Evolutionary conservation across 148 eudicot genomes (phyloP).

Genomic region (Rhododendron mucronatum): DNA sequence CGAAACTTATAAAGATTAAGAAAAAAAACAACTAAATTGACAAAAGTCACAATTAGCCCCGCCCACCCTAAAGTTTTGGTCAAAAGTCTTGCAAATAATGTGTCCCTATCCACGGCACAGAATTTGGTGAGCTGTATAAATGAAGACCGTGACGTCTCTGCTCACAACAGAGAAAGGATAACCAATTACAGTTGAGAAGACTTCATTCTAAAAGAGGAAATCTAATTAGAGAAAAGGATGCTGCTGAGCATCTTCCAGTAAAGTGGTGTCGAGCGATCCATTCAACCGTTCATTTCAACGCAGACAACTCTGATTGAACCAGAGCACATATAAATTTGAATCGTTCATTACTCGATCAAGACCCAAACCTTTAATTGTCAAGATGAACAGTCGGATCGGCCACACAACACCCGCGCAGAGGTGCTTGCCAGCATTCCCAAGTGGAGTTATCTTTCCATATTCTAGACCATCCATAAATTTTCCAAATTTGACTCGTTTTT

Average conservation of each 20-base stretch:
- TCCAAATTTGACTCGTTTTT: background rate
- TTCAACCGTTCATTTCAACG: accelerated
- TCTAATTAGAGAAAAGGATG: background rate
- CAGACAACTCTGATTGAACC: accelerated
- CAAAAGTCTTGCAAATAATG: background rate
- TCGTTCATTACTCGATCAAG: no score
- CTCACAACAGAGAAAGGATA: background rate
- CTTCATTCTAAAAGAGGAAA: background rate
- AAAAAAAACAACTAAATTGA: no score
- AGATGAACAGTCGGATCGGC: no score
- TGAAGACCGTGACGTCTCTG: background rate
- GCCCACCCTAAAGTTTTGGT: background rate
- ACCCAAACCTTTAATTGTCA: no score
- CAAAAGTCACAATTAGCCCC: no score
- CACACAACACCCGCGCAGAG: no score
- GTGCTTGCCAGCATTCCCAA: no score
- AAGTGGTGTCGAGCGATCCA: no score
- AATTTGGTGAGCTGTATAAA: background rate
- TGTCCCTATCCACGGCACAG: background rate
- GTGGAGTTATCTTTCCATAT: background rate
- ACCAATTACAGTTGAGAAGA: background rate
- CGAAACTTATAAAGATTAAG: no score
- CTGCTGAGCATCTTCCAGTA: no score
- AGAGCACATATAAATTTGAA: no score
- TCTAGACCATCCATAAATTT: background rate